Base-by-base conservation (phyloP, 176 grass and related monocot genomes). In the Saccharum spontaneum region DNA sequence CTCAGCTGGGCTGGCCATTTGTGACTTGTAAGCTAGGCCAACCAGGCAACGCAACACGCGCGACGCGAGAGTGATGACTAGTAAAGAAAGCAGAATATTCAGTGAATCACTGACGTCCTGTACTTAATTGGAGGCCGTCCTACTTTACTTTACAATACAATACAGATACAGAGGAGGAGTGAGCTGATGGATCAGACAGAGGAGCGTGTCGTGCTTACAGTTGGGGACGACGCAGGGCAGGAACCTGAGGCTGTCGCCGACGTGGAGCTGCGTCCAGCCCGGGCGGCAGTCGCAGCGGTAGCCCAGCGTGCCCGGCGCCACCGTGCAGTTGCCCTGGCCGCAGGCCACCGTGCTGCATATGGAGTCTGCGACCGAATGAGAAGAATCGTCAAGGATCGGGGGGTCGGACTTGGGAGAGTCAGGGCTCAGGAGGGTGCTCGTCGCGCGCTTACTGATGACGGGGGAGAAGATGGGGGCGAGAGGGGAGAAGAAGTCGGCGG, bases 181-280 rank as follows among this genome's bases (percentile, higher is more conserved):
- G 61, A 64, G 61, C 1, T 28, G 24, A 28, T 30, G 62, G n/a
- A 64, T n/a, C n/a, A 24, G 22, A 28, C n/a, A 24, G 22, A 28
- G 26, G 23, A 65, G 61, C 0, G 24, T 65, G 26, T 1, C 4
- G 8, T 6, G 17, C 81, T 91, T 85, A 99, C 97, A 99, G 69
- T 99, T 99, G 37, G 97, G 97, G 75, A 99, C 59, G 91, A 99
- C 64, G 81, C 97, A 99, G 5, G 97, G 93, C 31, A 96, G 84
- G 85, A 96, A 99, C 37, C 83, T 63, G 74, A 96, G 75, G 52
- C 28, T 69, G 82, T 94, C 93, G 77, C 78, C 86, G 55, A 91
- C 71, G 62, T 92, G 90, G 54, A 99, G 70, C 90, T 99, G 93
- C 80, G 67, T 74, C 97, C 97, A 99, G 0, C 97, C 97, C 0